These are phyloP conservation scores for Posidonia australis DNA, from an alignment of 106 monocot genomes.

Conservation along the genomic window DNA sequence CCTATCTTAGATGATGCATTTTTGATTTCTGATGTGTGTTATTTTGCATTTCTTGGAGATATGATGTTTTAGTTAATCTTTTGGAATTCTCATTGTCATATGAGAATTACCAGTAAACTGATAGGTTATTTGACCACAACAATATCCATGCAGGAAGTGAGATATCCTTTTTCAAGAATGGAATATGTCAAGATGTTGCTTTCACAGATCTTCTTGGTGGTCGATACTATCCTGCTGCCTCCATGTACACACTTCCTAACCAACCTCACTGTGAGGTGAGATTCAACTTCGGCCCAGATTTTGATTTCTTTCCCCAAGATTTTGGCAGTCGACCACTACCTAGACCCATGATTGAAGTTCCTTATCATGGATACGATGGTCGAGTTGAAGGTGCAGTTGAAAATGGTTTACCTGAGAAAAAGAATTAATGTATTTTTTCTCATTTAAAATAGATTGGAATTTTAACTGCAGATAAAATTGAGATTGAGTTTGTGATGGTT, in stretches of 20 bases:
- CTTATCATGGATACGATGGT: conserved; percentile 50
- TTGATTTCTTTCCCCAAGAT: conserved; percentile 69
- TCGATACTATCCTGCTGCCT: conserved; percentile 90
- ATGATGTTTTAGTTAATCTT: no score
- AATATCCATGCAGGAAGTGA: conserved; percentile 56
- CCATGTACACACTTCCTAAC: conserved; percentile 88
- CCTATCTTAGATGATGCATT: no score
- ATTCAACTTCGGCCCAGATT: conserved; percentile 94
- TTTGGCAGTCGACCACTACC: conserved; percentile 52
- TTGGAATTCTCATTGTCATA: no score
- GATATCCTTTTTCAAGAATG: conserved; percentile 93
- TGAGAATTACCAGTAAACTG: no score
- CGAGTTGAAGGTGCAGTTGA: conserved; percentile 35
- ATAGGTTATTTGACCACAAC: no score
- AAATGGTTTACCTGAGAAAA: conserved; percentile 53
- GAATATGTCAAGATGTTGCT: conserved; percentile 76
- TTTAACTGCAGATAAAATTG: no score
- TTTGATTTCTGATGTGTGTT: no score
- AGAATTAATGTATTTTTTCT: conserved; percentile 13
- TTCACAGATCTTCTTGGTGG: conserved; percentile 66
- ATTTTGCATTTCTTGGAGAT: no score
- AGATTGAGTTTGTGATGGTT: no score
- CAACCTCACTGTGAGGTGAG: conserved; percentile 81
- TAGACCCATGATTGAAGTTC: conserved; percentile 58
- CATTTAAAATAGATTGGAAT: no score